A percentile compares a stretch with the other conserved stretches of the same genome.
Evolutionary conservation across 2,329 filamentous ascomycete genomes (phyloP).

Genomic region (Bipolaris sorokiniana): DNA sequence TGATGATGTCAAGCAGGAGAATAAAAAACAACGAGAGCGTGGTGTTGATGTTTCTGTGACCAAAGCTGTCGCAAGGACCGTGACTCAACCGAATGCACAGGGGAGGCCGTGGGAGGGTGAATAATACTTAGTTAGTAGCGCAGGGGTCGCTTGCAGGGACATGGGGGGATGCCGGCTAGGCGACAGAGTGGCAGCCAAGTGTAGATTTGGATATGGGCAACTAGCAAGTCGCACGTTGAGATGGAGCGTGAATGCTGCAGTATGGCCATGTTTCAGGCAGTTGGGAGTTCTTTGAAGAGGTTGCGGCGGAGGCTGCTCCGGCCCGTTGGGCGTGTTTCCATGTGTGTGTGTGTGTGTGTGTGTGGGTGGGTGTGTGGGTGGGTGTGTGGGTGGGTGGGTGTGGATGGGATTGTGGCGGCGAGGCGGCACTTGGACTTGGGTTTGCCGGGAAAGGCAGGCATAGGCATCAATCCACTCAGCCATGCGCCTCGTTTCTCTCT

Average conservation of each 20-base stretch:
- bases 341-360: neutral
- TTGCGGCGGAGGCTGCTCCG: neutral
- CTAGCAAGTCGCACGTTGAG: neutral
- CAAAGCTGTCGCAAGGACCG: constrained; percentile 9
- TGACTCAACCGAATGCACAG: constrained; percentile 1
- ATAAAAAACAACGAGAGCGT: neutral
- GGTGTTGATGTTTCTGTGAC: constrained; percentile 14
- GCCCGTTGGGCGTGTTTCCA: neutral
- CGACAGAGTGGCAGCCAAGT: neutral
- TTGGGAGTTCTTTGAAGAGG: neutral
- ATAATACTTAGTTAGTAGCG: neutral
- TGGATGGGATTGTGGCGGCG: neutral
- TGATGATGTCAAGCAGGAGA: constrained; percentile 13
- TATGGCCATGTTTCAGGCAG: constrained; percentile 3
- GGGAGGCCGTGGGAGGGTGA: neutral
- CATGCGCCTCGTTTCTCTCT: constrained; percentile 6
- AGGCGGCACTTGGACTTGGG: neutral
- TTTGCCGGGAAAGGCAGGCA: neutral
- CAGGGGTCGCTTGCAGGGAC: neutral
- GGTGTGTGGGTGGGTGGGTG: too few relatives aligned
- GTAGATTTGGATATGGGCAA: neutral
- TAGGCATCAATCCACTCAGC: constrained; percentile 2
- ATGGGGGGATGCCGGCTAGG: neutral
- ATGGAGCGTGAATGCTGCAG: neutral
- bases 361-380: neutral